Base-by-base conservation (phyloP, 2,329 filamentous ascomycete species). In the Chaetothyriales sp. region DNA sequence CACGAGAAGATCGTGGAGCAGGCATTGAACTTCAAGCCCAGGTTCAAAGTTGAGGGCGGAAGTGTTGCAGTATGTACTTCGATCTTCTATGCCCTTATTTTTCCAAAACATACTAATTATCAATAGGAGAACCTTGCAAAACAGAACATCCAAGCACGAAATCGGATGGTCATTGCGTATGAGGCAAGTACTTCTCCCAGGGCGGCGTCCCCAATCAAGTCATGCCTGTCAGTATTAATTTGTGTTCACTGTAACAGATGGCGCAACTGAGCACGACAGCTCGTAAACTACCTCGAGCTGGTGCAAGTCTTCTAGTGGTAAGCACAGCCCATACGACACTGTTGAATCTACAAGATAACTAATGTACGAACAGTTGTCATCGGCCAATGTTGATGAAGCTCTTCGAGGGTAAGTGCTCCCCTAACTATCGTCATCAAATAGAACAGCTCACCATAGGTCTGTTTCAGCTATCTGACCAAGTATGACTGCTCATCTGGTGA, bases 121-220 rank as follows among this genome's bases (percentile, higher is more conserved):
- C 19, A 15, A 43, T 68, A 75, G 5, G 79, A 84, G 63, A 84
- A 84, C 50, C 32, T 39, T 15, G 78, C 79, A 0, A 64, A 83
- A 10, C 82, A 85, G 59, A 60, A 82, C 61, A 77, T 85, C 51
- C 81, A 85, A 60, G 81, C 81, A 3, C 70, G 80, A 8, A 71
- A 73, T 2, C 68, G 81, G 48, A 84, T 85, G 79, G 78, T 85
- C 1, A 66, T 79, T 2, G 72, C 77, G 2, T 84, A 84, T 62
- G 58, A 62, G 47, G 49, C 28, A 43, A 48, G 49, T 51, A 22
- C 28, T 43, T 18, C 22, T 28, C n/a, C n/a, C n/a, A n/a, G n/a
- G n/a, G n/a, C n/a, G n/a, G n/a, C n/a, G n/a, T 49, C 25, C 4
- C 20, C 9, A 12, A 18, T 18, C 15, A 5, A 19, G 47, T 42